Evolutionary conservation across 2,329 filamentous ascomycete genomes (phyloP).

Genomic region (Fusarium subtropicale): DNA sequence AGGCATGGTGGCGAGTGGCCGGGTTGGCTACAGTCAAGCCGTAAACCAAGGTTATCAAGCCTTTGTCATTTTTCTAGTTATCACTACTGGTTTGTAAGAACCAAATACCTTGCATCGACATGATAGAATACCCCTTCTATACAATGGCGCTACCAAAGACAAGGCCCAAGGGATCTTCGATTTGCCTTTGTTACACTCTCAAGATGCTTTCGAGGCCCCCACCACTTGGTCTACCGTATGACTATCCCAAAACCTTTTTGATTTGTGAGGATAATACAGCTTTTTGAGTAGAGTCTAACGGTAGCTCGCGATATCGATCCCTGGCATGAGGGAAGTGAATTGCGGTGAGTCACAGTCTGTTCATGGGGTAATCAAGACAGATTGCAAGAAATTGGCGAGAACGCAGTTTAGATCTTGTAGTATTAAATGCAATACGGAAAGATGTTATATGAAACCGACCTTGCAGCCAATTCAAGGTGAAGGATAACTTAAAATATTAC

Average conservation of each 20-base stretch:
- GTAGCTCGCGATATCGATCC: not conserved
- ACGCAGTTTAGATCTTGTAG: not conserved
- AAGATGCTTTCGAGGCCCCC: not conserved
- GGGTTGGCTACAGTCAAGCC: not conserved
- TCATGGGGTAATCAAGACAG: not conserved
- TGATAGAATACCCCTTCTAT: not conserved
- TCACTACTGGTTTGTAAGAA: not conserved
- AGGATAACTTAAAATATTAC: too few species aligned
- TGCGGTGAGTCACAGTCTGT: not conserved
- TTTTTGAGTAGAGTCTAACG: not conserved
- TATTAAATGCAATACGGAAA: too few species aligned
- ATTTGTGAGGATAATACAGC: not conserved
- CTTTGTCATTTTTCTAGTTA: too few species aligned
- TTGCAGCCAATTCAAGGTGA: too few species aligned
- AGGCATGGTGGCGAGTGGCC: not conserved
- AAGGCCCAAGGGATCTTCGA: not conserved
- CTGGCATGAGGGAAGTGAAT: not conserved
- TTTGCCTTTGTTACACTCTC: not conserved
- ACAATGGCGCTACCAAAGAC: not conserved
- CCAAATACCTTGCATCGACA: not conserved
- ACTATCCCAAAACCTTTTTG: not conserved
- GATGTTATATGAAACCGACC: too few species aligned
- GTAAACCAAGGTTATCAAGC: not conserved
- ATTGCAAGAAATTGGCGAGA: not conserved
- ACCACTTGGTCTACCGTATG: not conserved